Percentiles rank a stretch among this genome's conserved stretches.
phyloP scores from a whole-genome alignment of 192 early-diverging fungal genomes.

The Gaertneriomyces sp. region DNA sequence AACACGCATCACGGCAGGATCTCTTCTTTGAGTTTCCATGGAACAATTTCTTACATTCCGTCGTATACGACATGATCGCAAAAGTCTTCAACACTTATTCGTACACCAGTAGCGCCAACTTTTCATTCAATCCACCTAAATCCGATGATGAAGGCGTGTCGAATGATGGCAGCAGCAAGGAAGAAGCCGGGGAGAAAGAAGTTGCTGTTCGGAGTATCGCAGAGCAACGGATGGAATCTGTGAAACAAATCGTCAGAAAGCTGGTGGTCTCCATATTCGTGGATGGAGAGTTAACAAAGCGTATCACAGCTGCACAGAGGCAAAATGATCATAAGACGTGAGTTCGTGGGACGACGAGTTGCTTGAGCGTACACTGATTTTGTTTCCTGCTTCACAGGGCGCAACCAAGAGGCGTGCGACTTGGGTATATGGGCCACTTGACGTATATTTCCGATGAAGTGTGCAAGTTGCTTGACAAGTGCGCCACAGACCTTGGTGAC shows the following conservation, averaged over 20 bases:
- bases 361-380: background rate
- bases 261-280: conserved; percentile 67
- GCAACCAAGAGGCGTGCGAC: conserved; percentile 81
- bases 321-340: conserved; percentile 65
- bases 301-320: conserved; percentile 80
- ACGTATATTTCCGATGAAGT: conserved; percentile 97
- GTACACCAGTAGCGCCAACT: conserved; percentile 43
- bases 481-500: conserved; percentile 41
- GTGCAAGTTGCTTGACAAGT: conserved; percentile 81
- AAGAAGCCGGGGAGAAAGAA: conserved; percentile 1
- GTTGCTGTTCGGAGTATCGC: conserved; percentile 5
- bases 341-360: background rate
- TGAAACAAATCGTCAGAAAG: conserved; percentile 44
- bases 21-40: conserved; percentile 93
- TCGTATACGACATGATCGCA: conserved; percentile 98
- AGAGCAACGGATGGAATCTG: conserved; percentile 46
- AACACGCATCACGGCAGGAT: conserved; percentile 36
- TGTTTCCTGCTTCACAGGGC: conserved; percentile 40
- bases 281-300: conserved; percentile 79
- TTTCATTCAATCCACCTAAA: conserved; percentile 17
- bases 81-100: conserved; percentile 94
- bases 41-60: conserved; percentile 99
- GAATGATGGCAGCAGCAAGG: background rate
- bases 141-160: background rate
- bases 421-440: conserved; percentile 98